Conservation (phyloP, 805 yeast species). For the Myxozyma sirexii region DNA sequence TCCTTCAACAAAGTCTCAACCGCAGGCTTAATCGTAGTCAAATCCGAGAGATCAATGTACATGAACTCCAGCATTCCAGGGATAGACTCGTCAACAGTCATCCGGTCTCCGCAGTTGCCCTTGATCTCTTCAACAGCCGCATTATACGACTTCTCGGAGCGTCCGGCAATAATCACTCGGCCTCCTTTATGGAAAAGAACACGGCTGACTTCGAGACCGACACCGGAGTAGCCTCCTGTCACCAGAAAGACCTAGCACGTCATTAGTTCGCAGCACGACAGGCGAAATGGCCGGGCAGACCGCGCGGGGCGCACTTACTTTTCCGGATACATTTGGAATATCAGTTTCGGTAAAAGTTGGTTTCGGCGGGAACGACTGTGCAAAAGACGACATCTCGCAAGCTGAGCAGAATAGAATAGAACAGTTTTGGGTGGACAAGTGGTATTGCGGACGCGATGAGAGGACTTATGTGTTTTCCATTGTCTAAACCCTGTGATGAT, state of each 20-base stretch:
- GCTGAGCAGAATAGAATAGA: too few species aligned
- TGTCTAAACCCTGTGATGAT: too few species aligned
- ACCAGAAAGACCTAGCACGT: constrained; percentile 38
- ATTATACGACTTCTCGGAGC: constrained; percentile 5
- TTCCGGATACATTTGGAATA: constrained; percentile 10
- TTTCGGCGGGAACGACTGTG: constrained; percentile 13
- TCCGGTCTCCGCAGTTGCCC: neutral
- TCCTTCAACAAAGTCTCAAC: constrained; percentile 38
- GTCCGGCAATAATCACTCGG: constrained; percentile 15
- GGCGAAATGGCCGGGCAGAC: too few species aligned
- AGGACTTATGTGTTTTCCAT: too few species aligned
- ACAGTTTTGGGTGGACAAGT: too few species aligned
- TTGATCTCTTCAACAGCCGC: constrained; percentile 17
- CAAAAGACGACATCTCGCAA: neutral
- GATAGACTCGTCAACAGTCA: neutral
- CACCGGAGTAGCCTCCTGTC: constrained; percentile 27
- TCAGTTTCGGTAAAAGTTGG: constrained; percentile 24
- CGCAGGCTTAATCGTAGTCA: constrained; percentile 45
- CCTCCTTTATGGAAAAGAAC: constrained; percentile 21
- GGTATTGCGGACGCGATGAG: too few species aligned
- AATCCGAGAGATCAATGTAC: constrained; percentile 32
- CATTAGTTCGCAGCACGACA: neutral
- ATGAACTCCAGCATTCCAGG: constrained; percentile 21
- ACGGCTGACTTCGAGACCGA: constrained; percentile 21
- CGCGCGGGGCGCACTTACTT: constrained; percentile 15